phyloP scores from a whole-genome alignment of 1,284 basidiomycete genomes.

The Athelia psychrophila region DNA sequence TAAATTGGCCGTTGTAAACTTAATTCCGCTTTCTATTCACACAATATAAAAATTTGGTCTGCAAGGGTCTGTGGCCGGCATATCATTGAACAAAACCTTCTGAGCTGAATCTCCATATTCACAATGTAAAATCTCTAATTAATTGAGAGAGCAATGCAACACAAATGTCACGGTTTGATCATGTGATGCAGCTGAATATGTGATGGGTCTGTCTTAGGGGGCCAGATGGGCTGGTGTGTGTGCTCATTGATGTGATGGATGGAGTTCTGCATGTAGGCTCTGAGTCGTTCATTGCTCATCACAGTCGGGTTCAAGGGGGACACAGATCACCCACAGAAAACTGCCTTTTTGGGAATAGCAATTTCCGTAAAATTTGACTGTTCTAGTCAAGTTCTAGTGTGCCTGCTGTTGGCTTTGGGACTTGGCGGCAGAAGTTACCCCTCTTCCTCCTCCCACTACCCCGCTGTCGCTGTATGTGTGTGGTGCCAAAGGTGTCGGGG shows the following conservation, averaged over 20 bases:
- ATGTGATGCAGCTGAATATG: background rate
- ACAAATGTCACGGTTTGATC: background rate
- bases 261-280: background rate
- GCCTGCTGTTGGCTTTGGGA: no score
- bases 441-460: no score
- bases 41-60: background rate
- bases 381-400: no score
- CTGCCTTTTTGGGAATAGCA: no score
- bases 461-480: no score
- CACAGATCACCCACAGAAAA: no score
- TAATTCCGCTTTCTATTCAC: background rate
- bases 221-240: background rate
- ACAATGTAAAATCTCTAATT: background rate
- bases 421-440: no score
- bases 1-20: background rate
- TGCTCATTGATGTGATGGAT: background rate
- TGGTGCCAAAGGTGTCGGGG: no score
- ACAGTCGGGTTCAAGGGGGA: background rate
- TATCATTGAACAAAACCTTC: background rate
- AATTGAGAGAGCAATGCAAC: background rate
- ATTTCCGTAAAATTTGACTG: no score
- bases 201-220: background rate
- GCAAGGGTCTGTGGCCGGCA: background rate
- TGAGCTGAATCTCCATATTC: background rate
- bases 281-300: conserved; percentile 1